phyloP scores from a whole-genome alignment of 257 asterid species.

The Echium plantagineum region DNA sequence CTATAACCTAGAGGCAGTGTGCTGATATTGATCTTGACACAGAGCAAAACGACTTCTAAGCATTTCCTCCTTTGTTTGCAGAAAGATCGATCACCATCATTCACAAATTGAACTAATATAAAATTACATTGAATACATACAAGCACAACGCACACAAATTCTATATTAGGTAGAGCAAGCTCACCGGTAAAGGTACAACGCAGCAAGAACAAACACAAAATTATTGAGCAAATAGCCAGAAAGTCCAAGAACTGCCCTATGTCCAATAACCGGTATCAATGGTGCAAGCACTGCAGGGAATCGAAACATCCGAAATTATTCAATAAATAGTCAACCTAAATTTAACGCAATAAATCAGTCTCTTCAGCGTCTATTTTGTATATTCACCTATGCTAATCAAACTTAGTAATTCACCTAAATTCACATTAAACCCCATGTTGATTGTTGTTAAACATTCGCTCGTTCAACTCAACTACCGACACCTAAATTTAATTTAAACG shows the following conservation, averaged over 20 bases:
- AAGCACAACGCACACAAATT: neutral
- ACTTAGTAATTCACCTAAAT: too few species aligned
- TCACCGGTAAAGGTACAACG: slow-evolving; percentile 63
- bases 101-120: neutral
- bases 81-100: too few species aligned
- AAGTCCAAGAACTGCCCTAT: slow-evolving; percentile 73
- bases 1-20: neutral
- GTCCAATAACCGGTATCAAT: slow-evolving; percentile 66
- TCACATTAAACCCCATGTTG: too few species aligned
- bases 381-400: too few species aligned
- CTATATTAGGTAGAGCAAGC: slow-evolving; percentile 3
- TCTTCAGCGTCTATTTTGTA: too few species aligned
- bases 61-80: neutral
- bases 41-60: neutral
- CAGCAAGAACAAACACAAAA: slow-evolving; percentile 53
- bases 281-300: slow-evolving; percentile 70
- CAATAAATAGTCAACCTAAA: too few species aligned
- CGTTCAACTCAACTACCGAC: too few species aligned
- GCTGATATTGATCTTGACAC: neutral
- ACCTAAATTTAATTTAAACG: too few species aligned
- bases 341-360: too few species aligned
- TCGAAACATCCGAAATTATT: neutral
- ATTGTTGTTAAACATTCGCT: too few species aligned
- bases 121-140: neutral
- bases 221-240: slow-evolving; percentile 78